Evolutionary conservation across 495 filamentous ascomycete species (phyloP), one percentile per base, ranked within the genome.

Genomic region (Hypomontagnella submonticulosa): DNA sequence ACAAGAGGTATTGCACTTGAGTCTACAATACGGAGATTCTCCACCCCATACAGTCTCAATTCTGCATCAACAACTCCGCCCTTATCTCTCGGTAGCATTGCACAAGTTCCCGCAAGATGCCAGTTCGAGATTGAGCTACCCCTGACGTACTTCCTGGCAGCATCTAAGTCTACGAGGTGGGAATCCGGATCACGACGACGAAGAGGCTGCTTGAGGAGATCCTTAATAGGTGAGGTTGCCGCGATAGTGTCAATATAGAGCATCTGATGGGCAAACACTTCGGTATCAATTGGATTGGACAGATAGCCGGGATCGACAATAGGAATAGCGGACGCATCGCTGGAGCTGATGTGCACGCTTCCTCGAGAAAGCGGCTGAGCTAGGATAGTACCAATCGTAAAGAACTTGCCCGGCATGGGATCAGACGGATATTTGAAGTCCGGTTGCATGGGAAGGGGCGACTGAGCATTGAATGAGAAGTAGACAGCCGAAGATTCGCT

Each of bases 261-360:
- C 13, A 66, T 18, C n/a, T 70, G 62, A 3, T 46, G 76, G n/a
- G 77, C 79, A 19, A 83, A 75, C 10, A 84, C 71, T 49, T 83
- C 76, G 33, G 80, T 6, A 59, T 89, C 87, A 12, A 83, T 69
- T 0, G 80, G 76, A 54, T 88, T 71, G 50, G 78, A 75, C 64
- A 84, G 79, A 66, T 85, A 89, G 13, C 77, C 80, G 1, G 85
- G 84, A 56, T 88, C 80, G 61, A 85, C 82, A 1, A 60, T 37
- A 0, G 85, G 82, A n/a, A 74, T 50, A 4, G 58, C 67, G 0
- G 38, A 42, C 0, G 78, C 59, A 43, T 83, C 71, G 5, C 74
- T 36, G 7, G 77, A 78, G 11, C 66, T 63, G 47, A 87, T 85
- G 65, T 89, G 87, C 48, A 88, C 79, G 37, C 69, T 83, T 4